Evolutionary conservation across 140 eudicot species (phyloP).

Genomic region (Artemisia princeps): DNA sequence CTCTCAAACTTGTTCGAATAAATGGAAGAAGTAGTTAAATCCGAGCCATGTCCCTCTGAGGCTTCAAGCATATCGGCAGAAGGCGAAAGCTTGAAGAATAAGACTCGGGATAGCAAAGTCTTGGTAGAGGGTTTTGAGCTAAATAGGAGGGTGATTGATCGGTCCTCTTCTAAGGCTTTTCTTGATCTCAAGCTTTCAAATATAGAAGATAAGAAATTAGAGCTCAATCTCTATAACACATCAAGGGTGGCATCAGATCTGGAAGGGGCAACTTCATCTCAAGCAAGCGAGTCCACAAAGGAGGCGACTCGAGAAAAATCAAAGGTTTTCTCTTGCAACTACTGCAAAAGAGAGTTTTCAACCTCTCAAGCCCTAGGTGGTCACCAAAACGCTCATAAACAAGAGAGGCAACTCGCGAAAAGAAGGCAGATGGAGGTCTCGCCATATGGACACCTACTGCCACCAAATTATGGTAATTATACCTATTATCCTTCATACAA

Average conservation of each 20-base stretch:
- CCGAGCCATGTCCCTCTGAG: conserved; percentile 44
- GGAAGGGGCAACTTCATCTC: conserved; percentile 30
- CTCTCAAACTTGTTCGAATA: neutral
- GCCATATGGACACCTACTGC: conserved; percentile 33
- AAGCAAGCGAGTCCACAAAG: conserved; percentile 36
- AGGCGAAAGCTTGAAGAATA: conserved; percentile 26
- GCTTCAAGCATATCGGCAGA: conserved; percentile 55
- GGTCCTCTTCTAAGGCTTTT: conserved; percentile 26
- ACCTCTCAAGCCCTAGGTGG: conserved; percentile 67
- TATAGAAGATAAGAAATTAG: conserved; percentile 29
- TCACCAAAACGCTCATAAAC: conserved; percentile 68
- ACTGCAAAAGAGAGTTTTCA: conserved; percentile 53
- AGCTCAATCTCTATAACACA: conserved; percentile 34
- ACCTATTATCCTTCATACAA: conserved; percentile 30
- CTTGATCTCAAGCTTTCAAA: conserved; percentile 35
- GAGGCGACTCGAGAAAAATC: conserved; percentile 28
- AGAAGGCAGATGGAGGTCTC: conserved; percentile 40
- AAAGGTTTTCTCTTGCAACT: conserved; percentile 49
- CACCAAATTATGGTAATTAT: conserved; percentile 27
- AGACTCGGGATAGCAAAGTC: conserved; percentile 13
- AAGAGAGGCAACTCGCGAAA: conserved; percentile 51
- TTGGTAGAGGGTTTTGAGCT: conserved; percentile 20
- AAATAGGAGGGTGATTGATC: neutral
- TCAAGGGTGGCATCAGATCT: conserved; percentile 12
- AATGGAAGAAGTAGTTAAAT: conserved; percentile 27